phyloP scores from a whole-genome alignment of 495 filamentous ascomycete species.

The Cenococcum geophilum region DNA sequence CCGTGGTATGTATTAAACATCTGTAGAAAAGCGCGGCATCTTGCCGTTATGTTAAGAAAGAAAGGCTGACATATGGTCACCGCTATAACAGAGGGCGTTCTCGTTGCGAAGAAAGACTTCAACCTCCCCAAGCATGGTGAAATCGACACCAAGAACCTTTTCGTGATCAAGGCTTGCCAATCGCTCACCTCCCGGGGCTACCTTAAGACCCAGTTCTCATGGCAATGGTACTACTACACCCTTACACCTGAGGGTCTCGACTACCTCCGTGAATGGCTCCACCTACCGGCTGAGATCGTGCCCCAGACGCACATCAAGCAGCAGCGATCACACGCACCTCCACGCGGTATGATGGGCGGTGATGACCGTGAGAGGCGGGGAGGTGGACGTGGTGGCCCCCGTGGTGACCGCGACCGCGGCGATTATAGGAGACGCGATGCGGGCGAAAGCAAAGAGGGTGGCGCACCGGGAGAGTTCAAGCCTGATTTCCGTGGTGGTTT shows the following conservation, averaged over 20 bases:
- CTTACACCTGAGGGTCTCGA: conserved; percentile 98
- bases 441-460: conserved; percentile 90
- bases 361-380: conserved; percentile 75
- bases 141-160: conserved; percentile 97
- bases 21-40: conserved; percentile 18
- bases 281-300: conserved; percentile 98
- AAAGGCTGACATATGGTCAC: conserved; percentile 34
- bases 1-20: conserved; percentile 58
- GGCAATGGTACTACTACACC: conserved; percentile 99
- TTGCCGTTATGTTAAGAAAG: conserved; percentile 23
- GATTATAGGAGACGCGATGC: conserved; percentile 77
- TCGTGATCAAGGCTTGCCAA: conserved; percentile 95
- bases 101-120: conserved; percentile 98
- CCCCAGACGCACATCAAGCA: conserved; percentile 99
- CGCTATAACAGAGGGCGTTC: conserved; percentile 71
- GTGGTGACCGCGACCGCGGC: conserved; percentile 57
- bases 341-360: conserved; percentile 95
- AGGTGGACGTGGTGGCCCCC: conserved; percentile 58
- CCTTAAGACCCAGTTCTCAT: conserved; percentile 99
- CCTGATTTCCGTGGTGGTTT: conserved; percentile 63
- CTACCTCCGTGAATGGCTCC: conserved; percentile 99
- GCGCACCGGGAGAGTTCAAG: conserved; percentile 88
- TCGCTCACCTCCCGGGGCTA: conserved; percentile 95
- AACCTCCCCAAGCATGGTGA: conserved; percentile 88
- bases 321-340: conserved; percentile 96